Conservation (phyloP, 371 early-diverging fungal genomes). For the Apophysomyces variabilis region DNA sequence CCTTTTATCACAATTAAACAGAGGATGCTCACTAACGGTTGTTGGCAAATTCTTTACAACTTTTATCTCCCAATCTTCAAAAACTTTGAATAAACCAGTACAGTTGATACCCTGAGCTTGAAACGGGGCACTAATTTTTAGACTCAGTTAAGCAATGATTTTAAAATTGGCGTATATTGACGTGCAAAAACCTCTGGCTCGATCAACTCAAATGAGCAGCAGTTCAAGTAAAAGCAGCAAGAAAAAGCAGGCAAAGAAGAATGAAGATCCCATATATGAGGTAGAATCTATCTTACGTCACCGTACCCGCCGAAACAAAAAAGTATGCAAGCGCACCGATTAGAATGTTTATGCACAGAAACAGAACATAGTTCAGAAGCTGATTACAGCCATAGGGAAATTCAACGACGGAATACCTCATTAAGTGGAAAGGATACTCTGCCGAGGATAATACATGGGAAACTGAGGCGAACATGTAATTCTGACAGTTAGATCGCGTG, state of each 20-base stretch:
- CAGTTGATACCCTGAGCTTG: too few species aligned
- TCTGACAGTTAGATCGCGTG: not conserved
- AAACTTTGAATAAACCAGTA: too few species aligned
- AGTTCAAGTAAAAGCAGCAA: not conserved
- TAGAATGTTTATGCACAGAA: not conserved
- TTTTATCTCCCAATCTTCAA: too few species aligned
- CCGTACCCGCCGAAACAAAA: not conserved
- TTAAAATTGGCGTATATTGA: too few species aligned
- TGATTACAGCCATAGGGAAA: conserved; percentile 8
- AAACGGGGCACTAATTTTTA: too few species aligned
- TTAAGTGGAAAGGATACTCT: conserved; percentile 49
- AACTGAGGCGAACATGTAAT: conserved; percentile 41
- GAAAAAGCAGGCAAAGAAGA: not conserved
- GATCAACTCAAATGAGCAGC: not conserved
- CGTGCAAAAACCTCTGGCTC: not conserved
- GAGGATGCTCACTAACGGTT: too few species aligned
- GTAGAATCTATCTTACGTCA: conserved; percentile 19
- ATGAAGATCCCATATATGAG: conserved; percentile 13
- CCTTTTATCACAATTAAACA: too few species aligned
- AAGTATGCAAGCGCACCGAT: not conserved
- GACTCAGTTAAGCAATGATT: too few species aligned
- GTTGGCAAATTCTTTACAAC: too few species aligned
- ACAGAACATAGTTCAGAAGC: not conserved
- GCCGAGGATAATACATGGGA: conserved; percentile 51
- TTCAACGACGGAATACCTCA: conserved; percentile 24